Evolutionary conservation across 1,284 basidiomycete genomes (phyloP), one percentile per base, ranked within the genome.

Genomic region (Cystobasidium sp.): DNA sequence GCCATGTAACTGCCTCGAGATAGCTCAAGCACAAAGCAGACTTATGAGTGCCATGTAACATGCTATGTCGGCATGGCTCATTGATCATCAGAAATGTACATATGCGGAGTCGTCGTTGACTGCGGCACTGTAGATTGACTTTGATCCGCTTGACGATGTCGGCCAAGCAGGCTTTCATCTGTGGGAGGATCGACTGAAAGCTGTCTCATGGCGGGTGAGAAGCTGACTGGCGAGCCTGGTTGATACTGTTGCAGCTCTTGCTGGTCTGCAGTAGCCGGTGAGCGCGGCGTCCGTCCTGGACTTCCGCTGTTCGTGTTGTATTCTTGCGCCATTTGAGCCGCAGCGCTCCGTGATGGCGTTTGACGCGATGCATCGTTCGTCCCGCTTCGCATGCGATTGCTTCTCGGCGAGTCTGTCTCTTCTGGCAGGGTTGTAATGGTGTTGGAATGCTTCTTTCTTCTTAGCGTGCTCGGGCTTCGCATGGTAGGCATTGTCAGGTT

Each of bases 161-260:
- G 56, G 1, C 12, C 14, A 7, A 59, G 39, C 1, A 59, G 56
- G 39, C 56, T 59, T n/a, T 59, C 56, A 6, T 66, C 64, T 3
- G 49, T 71, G 5, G 69, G 69, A 16, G 69, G 69, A 46, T 71
- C 69, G n/a, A 71, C 69, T 16, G 69, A 63, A n/a, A 71, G 59
- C 59, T 71, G 69, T 3, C 69, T 20, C 61, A 64, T 71, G 0
- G 61, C 37, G 18, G 69, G 61, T 14, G 56, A 59, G 44, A 59
- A 49, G 58, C 49, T 64, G 31, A n/a, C 49, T 7, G 49, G 20
- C 16, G 59, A 44, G 22, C 47, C 20, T 63, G 22, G 24, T n/a
- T 43, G 51, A 53, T 66, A 66, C 53, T 66, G 51, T 22, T 51
- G 49, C 16, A 51, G 49, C 37, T 53, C 49, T 41, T 52, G 64